A percentile compares a stretch with the other conserved stretches of the same genome.
phyloP scores from a whole-genome alignment of 2,329 filamentous ascomycete species.

The Furcasterigmium furcatum region DNA sequence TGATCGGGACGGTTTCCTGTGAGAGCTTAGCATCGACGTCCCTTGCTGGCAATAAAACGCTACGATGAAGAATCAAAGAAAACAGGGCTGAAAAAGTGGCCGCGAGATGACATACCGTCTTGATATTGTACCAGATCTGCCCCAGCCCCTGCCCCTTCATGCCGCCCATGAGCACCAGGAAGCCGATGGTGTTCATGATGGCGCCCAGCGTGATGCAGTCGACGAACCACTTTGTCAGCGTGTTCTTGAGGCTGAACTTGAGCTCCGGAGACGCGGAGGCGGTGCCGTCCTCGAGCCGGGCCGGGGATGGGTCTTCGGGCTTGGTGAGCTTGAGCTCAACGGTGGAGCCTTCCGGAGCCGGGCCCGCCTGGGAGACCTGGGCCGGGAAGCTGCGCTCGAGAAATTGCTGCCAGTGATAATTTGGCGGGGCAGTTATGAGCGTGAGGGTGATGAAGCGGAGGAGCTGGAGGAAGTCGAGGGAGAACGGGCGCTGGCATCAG shows the following conservation, averaged over 20 bases:
- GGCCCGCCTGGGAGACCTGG: slow-evolving; percentile 19
- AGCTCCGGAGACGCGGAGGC: slow-evolving; percentile 15
- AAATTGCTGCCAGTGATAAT: slow-evolving; percentile 55
- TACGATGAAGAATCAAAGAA: too few relatives aligned
- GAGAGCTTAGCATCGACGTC: too few relatives aligned
- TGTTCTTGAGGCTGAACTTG: slow-evolving; percentile 37
- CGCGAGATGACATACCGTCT: slow-evolving; percentile 19
- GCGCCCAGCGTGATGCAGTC: slow-evolving; percentile 46
- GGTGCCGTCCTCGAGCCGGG: slow-evolving; percentile 9
- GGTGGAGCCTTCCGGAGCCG: slow-evolving; percentile 18
- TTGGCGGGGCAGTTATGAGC: slow-evolving; percentile 51
- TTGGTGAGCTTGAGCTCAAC: slow-evolving; percentile 19
- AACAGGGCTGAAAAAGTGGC: neutral
- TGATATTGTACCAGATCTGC: slow-evolving; percentile 35
- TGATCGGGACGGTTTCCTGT: slow-evolving; percentile 43
- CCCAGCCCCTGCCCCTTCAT: slow-evolving; percentile 34
- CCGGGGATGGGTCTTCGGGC: slow-evolving; percentile 11
- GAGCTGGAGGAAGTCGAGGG: slow-evolving; percentile 43
- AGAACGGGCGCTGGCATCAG: slow-evolving; percentile 27
- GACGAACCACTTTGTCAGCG: slow-evolving; percentile 45
- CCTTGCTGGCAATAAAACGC: too few relatives aligned
- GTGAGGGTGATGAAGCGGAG: slow-evolving; percentile 52
- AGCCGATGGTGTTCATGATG: slow-evolving; percentile 41
- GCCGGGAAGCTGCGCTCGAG: slow-evolving; percentile 52
- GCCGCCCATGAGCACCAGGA: slow-evolving; percentile 42